Evolutionary conservation across 768 basidiomycete genomes (phyloP).

Genomic region (Calocera viscosa): DNA sequence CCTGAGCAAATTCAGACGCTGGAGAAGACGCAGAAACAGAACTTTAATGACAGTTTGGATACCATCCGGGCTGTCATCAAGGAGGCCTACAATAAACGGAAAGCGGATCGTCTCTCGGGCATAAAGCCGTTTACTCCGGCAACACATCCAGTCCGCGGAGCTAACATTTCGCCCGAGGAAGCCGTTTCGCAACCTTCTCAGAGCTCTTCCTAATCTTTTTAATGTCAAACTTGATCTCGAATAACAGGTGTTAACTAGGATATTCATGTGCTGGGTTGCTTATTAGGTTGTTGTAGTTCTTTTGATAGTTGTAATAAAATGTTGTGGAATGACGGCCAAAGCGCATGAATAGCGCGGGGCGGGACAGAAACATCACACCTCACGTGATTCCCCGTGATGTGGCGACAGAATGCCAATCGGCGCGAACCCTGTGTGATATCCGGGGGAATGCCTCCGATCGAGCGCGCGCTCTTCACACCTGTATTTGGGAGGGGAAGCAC

Average conservation of each 20-base stretch:
- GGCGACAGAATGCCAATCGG: background rate
- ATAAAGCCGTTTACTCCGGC: background rate
- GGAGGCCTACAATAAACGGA: constrained; percentile 15
- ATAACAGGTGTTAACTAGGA: too few species aligned
- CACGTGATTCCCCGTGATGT: constrained; percentile 6
- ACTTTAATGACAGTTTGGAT: constrained; percentile 14
- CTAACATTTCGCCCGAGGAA: background rate
- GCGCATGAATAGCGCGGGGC: background rate
- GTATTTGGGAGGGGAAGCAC: constrained; percentile 3
- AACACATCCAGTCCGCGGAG: background rate
- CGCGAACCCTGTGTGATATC: constrained; percentile 8
- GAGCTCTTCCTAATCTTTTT: too few species aligned
- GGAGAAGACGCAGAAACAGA: constrained; percentile 12
- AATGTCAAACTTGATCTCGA: too few species aligned
- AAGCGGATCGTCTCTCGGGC: constrained; percentile 7
- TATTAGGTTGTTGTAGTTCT: background rate
- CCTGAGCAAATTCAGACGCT: constrained; percentile 16
- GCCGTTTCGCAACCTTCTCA: background rate
- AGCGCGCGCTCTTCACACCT: background rate
- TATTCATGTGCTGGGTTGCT: background rate
- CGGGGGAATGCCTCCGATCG: constrained; percentile 2
- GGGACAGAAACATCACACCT: background rate
- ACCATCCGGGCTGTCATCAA: constrained; percentile 11
- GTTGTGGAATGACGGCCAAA: background rate
- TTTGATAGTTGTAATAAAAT: background rate